Evolutionary conservation across 768 basidiomycete species (phyloP).

Genomic region (Suillus clintonianus): DNA sequence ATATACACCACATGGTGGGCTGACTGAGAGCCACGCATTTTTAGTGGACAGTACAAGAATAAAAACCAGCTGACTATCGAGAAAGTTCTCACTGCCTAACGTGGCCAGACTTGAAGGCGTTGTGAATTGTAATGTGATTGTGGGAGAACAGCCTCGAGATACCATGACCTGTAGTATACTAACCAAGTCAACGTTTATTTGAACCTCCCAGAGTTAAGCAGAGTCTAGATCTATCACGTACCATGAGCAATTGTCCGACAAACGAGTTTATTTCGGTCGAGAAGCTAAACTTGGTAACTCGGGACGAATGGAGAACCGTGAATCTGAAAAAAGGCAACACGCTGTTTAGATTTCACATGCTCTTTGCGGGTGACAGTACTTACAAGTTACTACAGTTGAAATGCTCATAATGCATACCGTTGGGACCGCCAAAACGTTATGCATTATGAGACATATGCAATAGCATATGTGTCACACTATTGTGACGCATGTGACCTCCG

Average conservation of each 20-base stretch:
- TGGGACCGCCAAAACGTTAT: no score
- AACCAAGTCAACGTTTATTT: neutral
- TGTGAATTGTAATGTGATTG: neutral
- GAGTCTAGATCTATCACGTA: neutral
- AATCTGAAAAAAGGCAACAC: neutral
- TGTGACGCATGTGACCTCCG: no score
- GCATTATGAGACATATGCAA: no score
- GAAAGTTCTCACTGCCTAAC: neutral
- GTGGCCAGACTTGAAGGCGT: neutral
- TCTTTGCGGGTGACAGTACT: neutral
- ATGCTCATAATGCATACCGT: no score
- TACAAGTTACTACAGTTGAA: no score
- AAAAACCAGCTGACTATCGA: neutral
- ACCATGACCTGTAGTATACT: neutral
- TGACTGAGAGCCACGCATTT: neutral
- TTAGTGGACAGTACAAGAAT: neutral
- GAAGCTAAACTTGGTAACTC: neutral
- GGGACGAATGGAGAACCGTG: neutral
- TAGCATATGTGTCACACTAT: no score
- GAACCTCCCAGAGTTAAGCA: neutral
- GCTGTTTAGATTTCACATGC: neutral
- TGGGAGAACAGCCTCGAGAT: neutral
- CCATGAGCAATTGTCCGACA: neutral
- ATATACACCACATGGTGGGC: neutral
- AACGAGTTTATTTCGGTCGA: neutral